Evolutionary conservation across 2,329 filamentous ascomycete genomes (phyloP).

Genomic region (Capronia coronata): DNA sequence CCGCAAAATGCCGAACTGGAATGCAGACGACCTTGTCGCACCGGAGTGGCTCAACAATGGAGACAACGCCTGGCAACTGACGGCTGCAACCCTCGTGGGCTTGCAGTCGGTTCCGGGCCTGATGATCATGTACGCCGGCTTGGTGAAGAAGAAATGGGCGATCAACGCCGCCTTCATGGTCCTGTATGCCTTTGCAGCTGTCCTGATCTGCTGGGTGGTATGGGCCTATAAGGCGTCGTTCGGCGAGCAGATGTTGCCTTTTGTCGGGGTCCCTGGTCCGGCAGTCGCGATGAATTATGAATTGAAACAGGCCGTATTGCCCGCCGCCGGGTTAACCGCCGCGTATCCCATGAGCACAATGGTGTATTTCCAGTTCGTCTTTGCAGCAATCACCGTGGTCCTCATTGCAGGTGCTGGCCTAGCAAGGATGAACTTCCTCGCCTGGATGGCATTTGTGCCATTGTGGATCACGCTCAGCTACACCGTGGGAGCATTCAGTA

Average conservation of each 20-base stretch:
- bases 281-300: conserved; percentile 42
- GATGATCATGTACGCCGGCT: conserved; percentile 45
- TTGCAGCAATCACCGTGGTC: conserved; percentile 47
- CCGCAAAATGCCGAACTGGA: conserved; percentile 18
- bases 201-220: conserved; percentile 47
- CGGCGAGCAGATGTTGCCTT: conserved; percentile 45
- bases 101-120: conserved; percentile 48
- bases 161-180: conserved; percentile 48
- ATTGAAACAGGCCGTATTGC: conserved; percentile 40
- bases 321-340: conserved; percentile 38
- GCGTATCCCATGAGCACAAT: conserved; percentile 45
- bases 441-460: conserved; percentile 49
- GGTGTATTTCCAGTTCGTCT: conserved; percentile 51
- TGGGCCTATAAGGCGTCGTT: conserved; percentile 47
- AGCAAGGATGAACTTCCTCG: conserved; percentile 46
- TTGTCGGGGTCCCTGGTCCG: conserved; percentile 45
- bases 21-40: conserved; percentile 22
- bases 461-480: conserved; percentile 47
- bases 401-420: conserved; percentile 45
- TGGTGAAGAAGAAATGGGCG: conserved; percentile 43
- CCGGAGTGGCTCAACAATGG: conserved; percentile 39
- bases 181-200: conserved; percentile 46
- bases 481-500: conserved; percentile 37
- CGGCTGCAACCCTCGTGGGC: conserved; percentile 45
- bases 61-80: conserved; percentile 50